Base-by-base conservation (phyloP, 1,139 yeast species). In the Saccharomyces hybrid region DNA sequence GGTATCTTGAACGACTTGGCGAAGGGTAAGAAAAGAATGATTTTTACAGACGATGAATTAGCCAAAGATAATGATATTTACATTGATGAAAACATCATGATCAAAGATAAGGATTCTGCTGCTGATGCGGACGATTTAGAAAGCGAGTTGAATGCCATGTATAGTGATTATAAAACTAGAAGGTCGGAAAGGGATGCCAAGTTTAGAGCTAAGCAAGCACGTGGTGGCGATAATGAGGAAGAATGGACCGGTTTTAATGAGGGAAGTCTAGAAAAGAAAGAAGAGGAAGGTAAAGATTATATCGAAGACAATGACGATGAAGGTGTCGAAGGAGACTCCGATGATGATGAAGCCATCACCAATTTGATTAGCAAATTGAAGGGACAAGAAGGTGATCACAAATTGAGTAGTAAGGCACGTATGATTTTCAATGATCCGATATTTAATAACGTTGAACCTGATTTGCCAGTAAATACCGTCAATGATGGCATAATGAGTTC, bases 231-330 rank as follows among this genome's bases (percentile, higher is more conserved):
- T 54, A 84, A 83, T 60, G 90, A 84, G 59, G 93, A 83, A 59
- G 87, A 82, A 52, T 93, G 98, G 97, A 87, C 84, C 50, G 98
- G 98, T 50, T 85, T 91, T 58, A 71, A 77, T 26, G 81, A 79
- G 7, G 72, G 73, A 32, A 61, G 63, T 25, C 72, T 73, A 32
- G 78, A 70, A 16, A 75, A 73, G 48, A 75, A 73, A 31, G 77
- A 75, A 29, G 79, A 77, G 50, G 77, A 75, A 53, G 77, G 64
- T 31, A 60, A 65, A 14, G 70, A 66, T 46, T 62, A 66, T 47
- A 65, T 64, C 31, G 70, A 71, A 49, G 76, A 70, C 27, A 41
- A 75, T 31, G 75, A 72, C 25, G 77, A 70, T 31, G 84, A 78
- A 47, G 63, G 69, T 47, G 77, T 72, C 28, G 50, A 64, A 19